Conservation (phyloP, 805 yeast species). For the Saccharomyces kudriavzevii region DNA sequence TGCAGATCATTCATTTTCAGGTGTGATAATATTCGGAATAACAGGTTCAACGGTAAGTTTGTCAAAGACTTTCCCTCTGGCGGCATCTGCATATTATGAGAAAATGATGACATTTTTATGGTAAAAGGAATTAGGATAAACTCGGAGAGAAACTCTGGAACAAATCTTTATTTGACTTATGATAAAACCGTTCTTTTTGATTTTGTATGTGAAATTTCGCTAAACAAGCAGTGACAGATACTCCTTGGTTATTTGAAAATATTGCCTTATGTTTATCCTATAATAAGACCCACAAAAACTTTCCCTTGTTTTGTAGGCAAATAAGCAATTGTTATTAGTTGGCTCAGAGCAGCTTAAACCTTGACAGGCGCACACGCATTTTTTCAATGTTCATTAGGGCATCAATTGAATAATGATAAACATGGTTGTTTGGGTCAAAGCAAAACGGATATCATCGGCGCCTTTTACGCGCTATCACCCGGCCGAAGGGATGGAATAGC, state of each 20-base stretch:
- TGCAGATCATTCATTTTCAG: constrained; percentile 18
- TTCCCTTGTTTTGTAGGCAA: neutral
- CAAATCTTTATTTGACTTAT: neutral
- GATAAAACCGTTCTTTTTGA: too few species aligned
- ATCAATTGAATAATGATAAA: neutral
- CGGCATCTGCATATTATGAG: neutral
- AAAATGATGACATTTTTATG: neutral
- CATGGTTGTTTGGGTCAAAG: neutral
- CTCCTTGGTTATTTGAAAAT: neutral
- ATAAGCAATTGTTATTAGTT: neutral
- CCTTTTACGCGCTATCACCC: neutral
- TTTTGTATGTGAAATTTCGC: neutral
- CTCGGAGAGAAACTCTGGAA: neutral
- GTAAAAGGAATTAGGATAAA: neutral
- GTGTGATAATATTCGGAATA: constrained; percentile 18
- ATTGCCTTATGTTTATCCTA: neutral
- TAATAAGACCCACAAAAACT: neutral
- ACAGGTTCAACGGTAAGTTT: constrained; percentile 20
- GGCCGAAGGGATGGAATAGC: neutral
- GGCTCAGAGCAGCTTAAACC: neutral
- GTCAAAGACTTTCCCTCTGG: constrained; percentile 5
- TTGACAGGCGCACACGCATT: neutral
- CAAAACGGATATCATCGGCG: neutral
- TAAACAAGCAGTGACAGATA: neutral
- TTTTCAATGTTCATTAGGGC: neutral